A percentile compares a stretch with the other conserved stretches of the same genome.
Evolutionary conservation across 176 grass and related monocot species (phyloP).

Genomic region (Avena sativa): DNA sequence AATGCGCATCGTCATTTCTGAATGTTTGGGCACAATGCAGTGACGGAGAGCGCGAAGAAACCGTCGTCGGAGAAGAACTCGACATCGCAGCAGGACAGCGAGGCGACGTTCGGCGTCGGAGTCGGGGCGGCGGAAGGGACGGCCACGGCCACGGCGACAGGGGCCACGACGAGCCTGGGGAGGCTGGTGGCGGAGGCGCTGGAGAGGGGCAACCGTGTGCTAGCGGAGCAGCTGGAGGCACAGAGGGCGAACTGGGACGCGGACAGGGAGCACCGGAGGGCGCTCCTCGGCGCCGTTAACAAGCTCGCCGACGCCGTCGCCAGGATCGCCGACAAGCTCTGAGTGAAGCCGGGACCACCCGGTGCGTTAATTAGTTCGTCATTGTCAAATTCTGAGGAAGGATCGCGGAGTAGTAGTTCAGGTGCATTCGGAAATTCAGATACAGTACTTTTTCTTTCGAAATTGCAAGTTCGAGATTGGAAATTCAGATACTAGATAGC

Average conservation of each 20-base stretch:
- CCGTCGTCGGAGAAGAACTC: conserved; percentile 60
- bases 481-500: not conserved
- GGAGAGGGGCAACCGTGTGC: conserved; percentile 52
- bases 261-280: conserved; percentile 55
- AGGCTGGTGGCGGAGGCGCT: conserved; percentile 53
- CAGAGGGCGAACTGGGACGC: conserved; percentile 36
- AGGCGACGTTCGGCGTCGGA: conserved; percentile 50
- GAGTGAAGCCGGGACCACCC: not conserved
- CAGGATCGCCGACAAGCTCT: conserved; percentile 58
- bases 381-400: no score
- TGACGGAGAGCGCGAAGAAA: conserved; percentile 48
- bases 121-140: conserved; percentile 26
- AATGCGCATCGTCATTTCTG: not conserved
- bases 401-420: not conserved
- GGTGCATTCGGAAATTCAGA: not conserved
- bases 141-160: conserved; percentile 18
- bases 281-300: conserved; percentile 39
- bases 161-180: conserved; percentile 36
- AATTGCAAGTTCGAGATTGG: no score
- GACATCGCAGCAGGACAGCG: conserved; percentile 57
- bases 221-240: conserved; percentile 55
- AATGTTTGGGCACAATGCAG: not conserved
- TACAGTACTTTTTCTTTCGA: no score
- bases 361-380: not conserved
- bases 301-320: conserved; percentile 56